Conservation (phyloP, 2,329 filamentous ascomycete genomes). For the Akanthomyces dipterigenus region DNA sequence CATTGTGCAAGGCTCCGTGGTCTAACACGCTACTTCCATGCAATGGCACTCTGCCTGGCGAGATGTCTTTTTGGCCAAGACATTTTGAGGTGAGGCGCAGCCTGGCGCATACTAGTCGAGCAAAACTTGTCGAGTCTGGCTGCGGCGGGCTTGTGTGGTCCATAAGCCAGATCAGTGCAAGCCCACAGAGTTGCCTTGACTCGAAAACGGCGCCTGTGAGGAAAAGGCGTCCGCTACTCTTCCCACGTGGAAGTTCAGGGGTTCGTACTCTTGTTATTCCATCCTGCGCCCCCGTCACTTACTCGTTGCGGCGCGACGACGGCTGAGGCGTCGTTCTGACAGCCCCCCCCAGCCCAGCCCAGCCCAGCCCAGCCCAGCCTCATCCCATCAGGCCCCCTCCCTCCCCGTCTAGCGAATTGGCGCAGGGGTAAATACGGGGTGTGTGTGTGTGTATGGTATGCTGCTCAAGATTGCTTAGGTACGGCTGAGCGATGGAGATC, state of each 20-base stretch:
- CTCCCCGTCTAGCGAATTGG: not conserved
- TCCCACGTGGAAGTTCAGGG: slow-evolving; percentile 7
- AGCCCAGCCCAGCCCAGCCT: not conserved
- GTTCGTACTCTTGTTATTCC: not conserved
- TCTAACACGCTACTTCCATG: not conserved
- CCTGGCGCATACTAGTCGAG: not conserved
- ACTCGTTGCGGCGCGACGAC: not conserved
- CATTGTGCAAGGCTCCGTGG: not conserved
- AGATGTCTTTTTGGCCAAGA: not conserved
- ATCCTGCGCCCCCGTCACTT: not conserved
- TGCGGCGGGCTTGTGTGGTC: no score
- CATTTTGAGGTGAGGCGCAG: not conserved
- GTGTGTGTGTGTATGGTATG: not conserved
- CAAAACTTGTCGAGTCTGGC: not conserved
- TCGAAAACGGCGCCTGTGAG: no score
- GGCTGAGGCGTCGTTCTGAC: slow-evolving; percentile 2
- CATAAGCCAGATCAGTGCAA: no score
- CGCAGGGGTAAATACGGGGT: not conserved
- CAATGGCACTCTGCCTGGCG: not conserved
- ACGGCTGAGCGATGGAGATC: not conserved
- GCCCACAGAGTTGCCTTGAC: no score
- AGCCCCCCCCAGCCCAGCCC: not conserved
- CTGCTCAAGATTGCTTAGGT: not conserved
- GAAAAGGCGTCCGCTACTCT: not conserved
- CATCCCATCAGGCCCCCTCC: not conserved